Conservation (phyloP, 371 early-diverging fungal species). For the Lichtheimia hyalospora region DNA sequence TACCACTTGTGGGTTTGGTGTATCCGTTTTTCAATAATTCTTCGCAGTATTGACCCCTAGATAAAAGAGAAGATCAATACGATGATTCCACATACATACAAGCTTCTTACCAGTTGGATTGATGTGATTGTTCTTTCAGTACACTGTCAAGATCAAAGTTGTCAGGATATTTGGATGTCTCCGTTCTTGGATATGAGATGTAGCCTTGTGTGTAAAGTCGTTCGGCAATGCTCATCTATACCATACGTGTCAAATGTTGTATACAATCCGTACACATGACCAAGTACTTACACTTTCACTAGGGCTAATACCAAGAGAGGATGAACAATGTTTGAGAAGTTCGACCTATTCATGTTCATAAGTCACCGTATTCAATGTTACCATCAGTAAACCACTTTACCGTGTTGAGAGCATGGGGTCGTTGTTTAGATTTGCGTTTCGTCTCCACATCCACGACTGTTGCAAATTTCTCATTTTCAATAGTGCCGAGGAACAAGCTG, state of each 20-base stretch:
- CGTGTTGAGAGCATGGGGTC: conserved; percentile 56
- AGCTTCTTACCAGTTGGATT: conserved; percentile 33
- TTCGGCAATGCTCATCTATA: conserved; percentile 55
- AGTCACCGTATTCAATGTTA: neutral
- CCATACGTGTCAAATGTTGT: neutral
- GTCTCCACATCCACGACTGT: conserved; percentile 33
- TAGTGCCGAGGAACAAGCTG: conserved; percentile 26
- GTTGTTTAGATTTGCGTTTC: conserved; percentile 36
- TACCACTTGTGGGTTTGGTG: conserved; percentile 46
- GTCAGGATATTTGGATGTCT: conserved; percentile 65
- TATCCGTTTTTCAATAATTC: conserved; percentile 33
- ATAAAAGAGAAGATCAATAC: neutral
- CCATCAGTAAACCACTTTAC: conserved; percentile 19
- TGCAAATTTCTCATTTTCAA: conserved; percentile 24
- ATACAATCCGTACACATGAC: too few species aligned
- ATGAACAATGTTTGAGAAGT: conserved; percentile 47
- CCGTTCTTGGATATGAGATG: conserved; percentile 77
- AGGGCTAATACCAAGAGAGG: conserved; percentile 47
- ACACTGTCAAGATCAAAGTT: conserved; percentile 58
- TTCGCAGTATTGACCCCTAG: conserved; percentile 33
- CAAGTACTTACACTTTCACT: conserved; percentile 39
- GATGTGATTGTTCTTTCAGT: conserved; percentile 34
- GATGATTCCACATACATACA: neutral
- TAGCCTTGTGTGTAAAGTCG: conserved; percentile 60
- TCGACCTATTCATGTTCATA: conserved; percentile 31